A percentile compares a stretch with the other conserved stretches of the same genome.
Conservation (phyloP, 345 rosid genomes). For the Physaria fendleri region DNA sequence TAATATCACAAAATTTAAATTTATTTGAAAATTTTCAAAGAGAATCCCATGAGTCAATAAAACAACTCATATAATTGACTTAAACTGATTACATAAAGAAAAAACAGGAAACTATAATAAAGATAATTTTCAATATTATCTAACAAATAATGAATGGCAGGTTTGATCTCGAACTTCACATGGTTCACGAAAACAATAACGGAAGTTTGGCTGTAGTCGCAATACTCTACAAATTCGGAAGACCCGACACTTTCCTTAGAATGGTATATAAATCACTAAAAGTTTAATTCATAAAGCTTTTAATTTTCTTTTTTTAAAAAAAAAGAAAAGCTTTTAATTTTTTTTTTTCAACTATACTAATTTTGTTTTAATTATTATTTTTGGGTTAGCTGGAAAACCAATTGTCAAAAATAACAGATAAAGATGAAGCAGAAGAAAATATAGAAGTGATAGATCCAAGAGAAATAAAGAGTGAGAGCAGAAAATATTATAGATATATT, state of each 20-base stretch:
- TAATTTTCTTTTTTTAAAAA: background rate
- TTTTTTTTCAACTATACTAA: no score
- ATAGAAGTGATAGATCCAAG: constrained; percentile 52
- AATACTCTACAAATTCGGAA: constrained; percentile 58
- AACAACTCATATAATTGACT: background rate
- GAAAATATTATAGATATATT: constrained; percentile 63
- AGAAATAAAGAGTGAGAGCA: constrained; percentile 40
- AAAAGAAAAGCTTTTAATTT: background rate
- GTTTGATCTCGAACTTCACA: constrained; percentile 55
- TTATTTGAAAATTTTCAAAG: no score
- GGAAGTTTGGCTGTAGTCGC: constrained; percentile 68
- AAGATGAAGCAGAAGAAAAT: constrained; percentile 16
- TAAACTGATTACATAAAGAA: background rate
- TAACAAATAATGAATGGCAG: constrained; percentile 29
- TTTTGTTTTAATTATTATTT: background rate
- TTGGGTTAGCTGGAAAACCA: constrained; percentile 37
- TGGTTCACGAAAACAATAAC: constrained; percentile 64
- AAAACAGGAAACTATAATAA: background rate
- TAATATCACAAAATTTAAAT: no score
- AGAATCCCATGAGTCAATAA: background rate
- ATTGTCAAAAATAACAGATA: constrained; percentile 31
- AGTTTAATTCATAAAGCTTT: background rate
- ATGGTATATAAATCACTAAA: constrained; percentile 34
- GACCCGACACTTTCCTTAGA: constrained; percentile 54
- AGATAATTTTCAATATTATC: background rate